Base-by-base conservation (phyloP, 176 grass and related monocot species). In the Avena insularis region DNA sequence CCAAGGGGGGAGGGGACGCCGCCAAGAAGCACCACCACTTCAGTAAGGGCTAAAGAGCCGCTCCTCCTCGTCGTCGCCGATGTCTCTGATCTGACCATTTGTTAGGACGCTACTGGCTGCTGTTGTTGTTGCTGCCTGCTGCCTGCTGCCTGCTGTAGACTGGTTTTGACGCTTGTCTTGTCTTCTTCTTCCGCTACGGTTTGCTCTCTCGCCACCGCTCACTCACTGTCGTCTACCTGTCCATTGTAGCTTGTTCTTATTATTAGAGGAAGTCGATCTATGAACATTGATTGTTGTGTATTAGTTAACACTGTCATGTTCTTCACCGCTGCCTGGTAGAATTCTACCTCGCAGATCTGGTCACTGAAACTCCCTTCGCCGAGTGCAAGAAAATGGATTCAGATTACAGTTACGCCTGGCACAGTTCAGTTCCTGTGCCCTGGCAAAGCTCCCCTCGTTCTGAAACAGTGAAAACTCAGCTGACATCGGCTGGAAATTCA, bases 1-100 rank as follows among this genome's bases (percentile, higher is more conserved):
- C 16, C 16, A 84, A 91, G 63, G 91, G 70, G 14, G 84, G 35
- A 36, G 84, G 46, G n/a, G 90, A 86, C 59, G 77, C 72, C 80
- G 71, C 84, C 83, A 90, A 90, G 89, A 90, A 85, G 93, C 82
- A 90, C 84, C 88, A 92, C 86, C 89, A 90, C 50, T 84, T 87
- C 67, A 49, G 83, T 50, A 92, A 80, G 87, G 84, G 88, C 72
- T 89, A 78, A 87, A 8, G 66, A 61, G 29, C 21, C 0, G 40
- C 40, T 6, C 40, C 40, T 43, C 40, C 0, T 7, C 40, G 40
- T 51, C 51, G 17, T 3, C 49, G 68, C 20, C 56, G 16, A n/a
- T 13, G 51, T 75, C 79, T 75, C 83, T 81, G 23, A 89, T 90
- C 81, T 90, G 67, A 87, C 91, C 56, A 80, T 90, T 90, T 87